Evolutionary conservation across 805 yeast genomes (phyloP).

Genomic region (Groenewaldozyma tartarivorans): DNA sequence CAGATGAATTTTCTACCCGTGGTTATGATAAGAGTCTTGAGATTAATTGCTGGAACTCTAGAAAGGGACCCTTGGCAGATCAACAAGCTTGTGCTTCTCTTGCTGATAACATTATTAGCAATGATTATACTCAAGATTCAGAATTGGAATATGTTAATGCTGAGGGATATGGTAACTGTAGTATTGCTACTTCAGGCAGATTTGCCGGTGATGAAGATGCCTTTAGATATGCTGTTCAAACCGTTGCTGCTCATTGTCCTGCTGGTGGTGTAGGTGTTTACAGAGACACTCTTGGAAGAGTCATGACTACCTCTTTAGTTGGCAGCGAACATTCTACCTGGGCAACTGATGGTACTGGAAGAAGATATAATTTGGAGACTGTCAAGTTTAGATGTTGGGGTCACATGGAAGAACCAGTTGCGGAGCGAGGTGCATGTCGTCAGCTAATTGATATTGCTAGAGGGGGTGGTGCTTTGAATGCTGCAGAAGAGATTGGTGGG

Average conservation of each 20-base stretch:
- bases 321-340: neutral
- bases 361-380: neutral
- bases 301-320: neutral
- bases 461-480: neutral
- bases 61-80: neutral
- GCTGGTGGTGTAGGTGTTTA: neutral
- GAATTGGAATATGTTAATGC: neutral
- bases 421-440: neutral
- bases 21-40: neutral
- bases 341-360: neutral
- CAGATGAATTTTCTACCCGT: neutral
- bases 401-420: neutral
- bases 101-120: neutral
- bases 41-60: neutral
- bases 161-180: neutral
- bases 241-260: neutral
- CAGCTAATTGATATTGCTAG: neutral
- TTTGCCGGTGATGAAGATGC: neutral
- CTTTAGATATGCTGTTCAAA: neutral
- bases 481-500: neutral
- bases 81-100: neutral
- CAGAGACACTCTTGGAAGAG: neutral
- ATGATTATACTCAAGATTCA: neutral
- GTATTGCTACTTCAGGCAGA: neutral
- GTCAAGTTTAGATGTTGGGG: neutral